Evolutionary conservation across 768 basidiomycete species (phyloP).

Genomic region (Termitomyces sp.): DNA sequence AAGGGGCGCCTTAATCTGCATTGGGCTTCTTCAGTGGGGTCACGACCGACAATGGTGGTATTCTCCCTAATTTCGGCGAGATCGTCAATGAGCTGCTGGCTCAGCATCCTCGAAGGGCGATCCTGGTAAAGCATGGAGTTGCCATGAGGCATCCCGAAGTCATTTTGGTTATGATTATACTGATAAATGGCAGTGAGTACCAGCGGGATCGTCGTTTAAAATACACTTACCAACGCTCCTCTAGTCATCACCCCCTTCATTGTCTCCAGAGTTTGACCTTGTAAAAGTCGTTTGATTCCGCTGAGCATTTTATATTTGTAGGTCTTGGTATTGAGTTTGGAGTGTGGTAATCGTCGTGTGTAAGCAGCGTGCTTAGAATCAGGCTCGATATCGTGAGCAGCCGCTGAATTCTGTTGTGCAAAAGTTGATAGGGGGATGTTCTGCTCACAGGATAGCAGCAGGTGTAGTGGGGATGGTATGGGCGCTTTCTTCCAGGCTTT

Average conservation of each 20-base stretch:
- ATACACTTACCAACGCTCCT: neutral
- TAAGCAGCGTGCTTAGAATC: neutral
- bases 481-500: neutral
- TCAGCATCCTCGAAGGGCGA: neutral
- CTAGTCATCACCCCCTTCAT: neutral
- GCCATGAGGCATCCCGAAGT: neutral
- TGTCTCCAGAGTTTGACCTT: neutral
- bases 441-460: neutral
- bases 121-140: neutral
- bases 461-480: neutral
- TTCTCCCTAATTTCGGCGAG: slow-evolving; percentile 2
- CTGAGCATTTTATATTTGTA: neutral
- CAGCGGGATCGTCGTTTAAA: neutral
- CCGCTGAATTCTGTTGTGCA: neutral
- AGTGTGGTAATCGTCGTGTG: neutral
- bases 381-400: neutral
- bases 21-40: neutral
- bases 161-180: neutral
- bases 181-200: neutral
- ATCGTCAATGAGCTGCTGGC: neutral
- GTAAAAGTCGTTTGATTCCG: neutral
- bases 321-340: neutral
- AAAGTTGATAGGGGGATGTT: neutral
- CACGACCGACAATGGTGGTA: neutral
- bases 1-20: neutral